These are phyloP conservation scores for Heliamphora exappendiculata DNA, from an alignment of 148 eudicot genomes.

Conservation along the genomic window DNA sequence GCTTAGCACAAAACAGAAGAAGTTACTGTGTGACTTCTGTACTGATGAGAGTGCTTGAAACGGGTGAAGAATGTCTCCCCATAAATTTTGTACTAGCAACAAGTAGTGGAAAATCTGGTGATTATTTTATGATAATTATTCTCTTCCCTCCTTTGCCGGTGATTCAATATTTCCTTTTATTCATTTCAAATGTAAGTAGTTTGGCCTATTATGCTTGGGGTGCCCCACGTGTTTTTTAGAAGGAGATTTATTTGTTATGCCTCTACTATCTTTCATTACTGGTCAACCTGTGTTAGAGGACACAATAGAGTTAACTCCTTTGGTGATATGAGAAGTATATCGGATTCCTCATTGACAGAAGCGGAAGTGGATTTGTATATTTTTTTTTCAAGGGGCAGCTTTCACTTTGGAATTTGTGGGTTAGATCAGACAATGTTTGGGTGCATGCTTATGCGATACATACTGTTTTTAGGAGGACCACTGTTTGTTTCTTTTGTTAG, in stretches of 20 bases:
- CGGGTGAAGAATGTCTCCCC: not conserved
- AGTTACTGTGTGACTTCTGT: not conserved
- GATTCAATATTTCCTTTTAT: no score
- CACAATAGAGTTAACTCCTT: not conserved
- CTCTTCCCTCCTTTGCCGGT: no score
- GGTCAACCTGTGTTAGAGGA: not conserved
- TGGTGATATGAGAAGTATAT: not conserved
- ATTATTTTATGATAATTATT: not conserved
- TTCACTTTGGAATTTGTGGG: not conserved
- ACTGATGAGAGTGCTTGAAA: slow-evolving; percentile 1
- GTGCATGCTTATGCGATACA: not conserved
- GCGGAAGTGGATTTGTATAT: not conserved
- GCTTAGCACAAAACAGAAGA: not conserved
- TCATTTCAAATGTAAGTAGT: no score
- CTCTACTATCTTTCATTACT: not conserved
- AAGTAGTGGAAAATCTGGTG: not conserved
- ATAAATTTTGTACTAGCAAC: not conserved
- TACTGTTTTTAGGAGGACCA: not conserved
- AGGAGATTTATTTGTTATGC: not conserved
- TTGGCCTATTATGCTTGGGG: no score
- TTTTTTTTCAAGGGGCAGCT: not conserved
- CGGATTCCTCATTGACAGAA: not conserved
- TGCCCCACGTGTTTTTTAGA: not conserved
- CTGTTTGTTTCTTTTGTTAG: not conserved
- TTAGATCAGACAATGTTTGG: not conserved